Base-by-base conservation (phyloP, 1,284 basidiomycete species). In the Fomitiporia mediterranea region DNA sequence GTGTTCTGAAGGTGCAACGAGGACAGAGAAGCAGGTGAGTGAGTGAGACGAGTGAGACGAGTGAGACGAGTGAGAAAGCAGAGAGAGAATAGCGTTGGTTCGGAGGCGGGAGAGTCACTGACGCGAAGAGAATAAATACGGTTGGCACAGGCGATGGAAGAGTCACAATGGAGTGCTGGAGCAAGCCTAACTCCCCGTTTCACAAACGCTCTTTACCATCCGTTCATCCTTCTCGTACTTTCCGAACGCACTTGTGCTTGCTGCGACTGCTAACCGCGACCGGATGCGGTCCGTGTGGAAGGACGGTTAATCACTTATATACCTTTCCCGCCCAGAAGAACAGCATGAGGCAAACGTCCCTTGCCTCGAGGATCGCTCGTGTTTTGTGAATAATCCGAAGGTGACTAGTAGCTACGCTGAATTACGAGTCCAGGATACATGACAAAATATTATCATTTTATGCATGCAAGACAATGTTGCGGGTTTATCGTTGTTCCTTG, bases 311-410 rank as follows among this genome's bases (percentile, higher is more conserved):
- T 46, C 44, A 25, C 25, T 46, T 46, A 46, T 46, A 46, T 46
- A 46, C 44, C 21, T 28, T n/a, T 11, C 25, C 2, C 17, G 13
- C 7, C 30, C 27, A 17, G 46, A 30, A 48, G 28, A 19, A 6
- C 11, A 30, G 27, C 51, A 43, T 53, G 51, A 43, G 51, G 51
- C 15, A 34, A 53, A 43, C 17, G 28, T 40, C 30, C 32, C 40
- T 8, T 40, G 39, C 51, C 51, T 53, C 39, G 39, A 53, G 51
- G 51, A 15, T 25, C 23, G 11, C 27, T 53, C 51, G 35, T 38
- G 34, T 44, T n/a, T 40, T 4, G 39, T 40, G 39, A 21, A 40
- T 40, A 21, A 40, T 40, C 32, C 32, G 13, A 40, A n/a, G n/a
- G n/a, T n/a, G n/a, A n/a, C n/a, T n/a, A n/a, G n/a, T n/a, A n/a